Evolutionary conservation across 306 rosid genomes (phyloP), one percentile per base, ranked within the genome.

Genomic region (Abrus precatorius): DNA sequence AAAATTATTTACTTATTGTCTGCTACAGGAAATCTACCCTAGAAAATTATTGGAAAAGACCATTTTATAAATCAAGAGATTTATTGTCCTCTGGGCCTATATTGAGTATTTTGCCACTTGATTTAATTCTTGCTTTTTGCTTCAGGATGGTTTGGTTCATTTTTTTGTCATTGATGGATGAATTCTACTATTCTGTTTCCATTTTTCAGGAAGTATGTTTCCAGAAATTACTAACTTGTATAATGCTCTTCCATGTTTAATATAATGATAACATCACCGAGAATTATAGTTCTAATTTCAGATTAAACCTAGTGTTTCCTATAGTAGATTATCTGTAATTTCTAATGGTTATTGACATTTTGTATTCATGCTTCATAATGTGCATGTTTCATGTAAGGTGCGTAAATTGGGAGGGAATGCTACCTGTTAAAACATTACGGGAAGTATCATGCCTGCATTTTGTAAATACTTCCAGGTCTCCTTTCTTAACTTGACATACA

Each of bases 201-300:
- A 55, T 40, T 6, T 38, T 57, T 68, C 27, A 27, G 53, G 36
- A 69, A 62, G 55, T 10, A 7, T 69, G 48, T 63, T 69, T 70
- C 53, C 6, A 32, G 27, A 76, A 56, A 76, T 70, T 55, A n/a
- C 38, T 49, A 20, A 14, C 54, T 53, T 34, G 64, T 50, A 14
- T 13, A 52, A 80, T 80, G 12, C 49, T 70, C 69, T 60, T 74
- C 29, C 69, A 38, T 55, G 80, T 75, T 61, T 63, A 68, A 30
- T 34, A 5, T 53, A 20, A n/a, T 72, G 56, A 38, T 68, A 38
- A 59, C 36, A 6, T 40, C 43, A 29, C 80, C 33, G 72, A 59
- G 48, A 68, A 50, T 32, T 69, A 5, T 28, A 11, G 33, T 75
- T 60, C 13, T n/a, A 32, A 47, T 60, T 41, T 64, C 57, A 63